phyloP scores from a whole-genome alignment of 1,284 basidiomycete genomes.

The Ustilago esculenta region DNA sequence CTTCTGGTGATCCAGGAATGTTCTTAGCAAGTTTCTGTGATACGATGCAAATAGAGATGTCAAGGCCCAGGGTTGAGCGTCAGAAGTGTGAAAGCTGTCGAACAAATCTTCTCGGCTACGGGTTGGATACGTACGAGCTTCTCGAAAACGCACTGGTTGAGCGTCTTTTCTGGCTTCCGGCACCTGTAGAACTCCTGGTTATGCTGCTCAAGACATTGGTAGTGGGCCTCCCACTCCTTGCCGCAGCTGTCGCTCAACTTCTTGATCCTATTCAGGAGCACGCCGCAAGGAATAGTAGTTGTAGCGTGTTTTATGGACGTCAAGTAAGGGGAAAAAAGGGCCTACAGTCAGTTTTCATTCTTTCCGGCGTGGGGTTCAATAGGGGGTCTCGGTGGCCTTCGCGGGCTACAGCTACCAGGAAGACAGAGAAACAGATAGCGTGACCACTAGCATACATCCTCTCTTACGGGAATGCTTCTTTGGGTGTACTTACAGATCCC shows the following conservation, averaged over 20 bases:
- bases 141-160: constrained; percentile 96
- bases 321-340: too few species aligned
- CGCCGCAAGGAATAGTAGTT: too few species aligned
- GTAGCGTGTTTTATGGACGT: too few species aligned
- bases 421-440: too few species aligned
- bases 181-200: constrained; percentile 97
- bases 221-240: constrained; percentile 89
- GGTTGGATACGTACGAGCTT: constrained; percentile 73
- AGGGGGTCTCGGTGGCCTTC: too few species aligned
- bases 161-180: constrained; percentile 84
- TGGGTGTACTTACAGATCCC: constrained; percentile 81
- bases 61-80: neutral
- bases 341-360: neutral
- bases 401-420: too few species aligned
- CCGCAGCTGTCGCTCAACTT: constrained; percentile 94
- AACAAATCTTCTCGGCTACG: too few species aligned
- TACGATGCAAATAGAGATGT: constrained; percentile 64
- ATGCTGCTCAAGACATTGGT: constrained; percentile 91
- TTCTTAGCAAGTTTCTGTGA: constrained; percentile 85
- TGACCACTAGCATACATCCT: too few species aligned
- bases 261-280: constrained; percentile 74
- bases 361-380: too few species aligned
- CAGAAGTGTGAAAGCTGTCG: neutral
- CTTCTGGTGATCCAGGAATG: constrained; percentile 88
- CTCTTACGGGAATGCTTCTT: neutral